These are phyloP conservation scores for Madurella mycetomatis DNA, from an alignment of 2,329 filamentous ascomycete genomes.

Conservation along the genomic window DNA sequence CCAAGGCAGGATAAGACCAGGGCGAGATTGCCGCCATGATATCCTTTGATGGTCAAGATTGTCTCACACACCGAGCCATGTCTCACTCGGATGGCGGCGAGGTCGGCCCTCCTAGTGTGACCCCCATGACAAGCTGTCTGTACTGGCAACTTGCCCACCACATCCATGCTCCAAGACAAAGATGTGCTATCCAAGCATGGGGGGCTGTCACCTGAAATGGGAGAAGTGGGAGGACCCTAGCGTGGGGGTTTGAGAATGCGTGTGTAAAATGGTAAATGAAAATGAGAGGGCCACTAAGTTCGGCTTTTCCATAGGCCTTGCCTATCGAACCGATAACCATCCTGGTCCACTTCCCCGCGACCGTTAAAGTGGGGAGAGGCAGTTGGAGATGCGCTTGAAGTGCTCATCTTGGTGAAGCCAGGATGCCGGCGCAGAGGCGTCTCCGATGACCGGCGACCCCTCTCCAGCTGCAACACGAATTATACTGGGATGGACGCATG, in stretches of 20 bases:
- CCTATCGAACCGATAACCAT: not conserved
- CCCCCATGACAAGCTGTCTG: not conserved
- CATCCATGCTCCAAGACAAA: not conserved
- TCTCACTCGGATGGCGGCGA: slow-evolving; percentile 7
- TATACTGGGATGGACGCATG: not conserved
- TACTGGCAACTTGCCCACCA: slow-evolving; percentile 3
- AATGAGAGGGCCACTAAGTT: not conserved
- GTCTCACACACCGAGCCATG: not conserved
- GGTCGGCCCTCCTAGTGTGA: slow-evolving; percentile 1
- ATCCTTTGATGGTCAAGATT: not conserved
- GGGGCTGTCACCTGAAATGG: slow-evolving; percentile 3
- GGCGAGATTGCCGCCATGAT: not conserved
- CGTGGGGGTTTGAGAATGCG: not conserved
- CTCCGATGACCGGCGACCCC: not conserved
- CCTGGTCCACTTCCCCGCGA: not conserved
- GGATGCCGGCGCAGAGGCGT: not conserved
- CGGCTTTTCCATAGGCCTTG: not conserved
- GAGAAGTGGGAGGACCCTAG: slow-evolving; percentile 12
- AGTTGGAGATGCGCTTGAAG: not conserved
- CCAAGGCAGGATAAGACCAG: not conserved
- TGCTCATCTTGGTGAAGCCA: not conserved
- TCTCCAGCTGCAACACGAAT: not conserved
- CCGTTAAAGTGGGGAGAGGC: not conserved
- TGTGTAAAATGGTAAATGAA: slow-evolving; percentile 3
- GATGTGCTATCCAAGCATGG: slow-evolving; percentile 3